Percentiles rank a stretch among this genome's conserved stretches.
Conservation (phyloP, 805 yeast genomes). For the Metschnikowia hibisci region DNA sequence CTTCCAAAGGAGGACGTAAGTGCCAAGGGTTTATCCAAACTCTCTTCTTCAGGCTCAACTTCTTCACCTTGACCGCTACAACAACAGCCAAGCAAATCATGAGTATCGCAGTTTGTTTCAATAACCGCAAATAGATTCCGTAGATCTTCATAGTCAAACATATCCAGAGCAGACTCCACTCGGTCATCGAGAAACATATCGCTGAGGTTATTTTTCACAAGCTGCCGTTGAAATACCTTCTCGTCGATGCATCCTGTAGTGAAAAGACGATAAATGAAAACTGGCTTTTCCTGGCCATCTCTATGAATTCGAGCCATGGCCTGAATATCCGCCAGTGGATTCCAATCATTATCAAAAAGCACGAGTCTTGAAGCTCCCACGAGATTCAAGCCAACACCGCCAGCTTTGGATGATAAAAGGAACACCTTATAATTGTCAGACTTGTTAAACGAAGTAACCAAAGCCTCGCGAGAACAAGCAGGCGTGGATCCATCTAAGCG, state of each 20-base stretch:
- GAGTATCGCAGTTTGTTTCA: conserved; percentile 62
- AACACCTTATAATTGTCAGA: conserved; percentile 48
- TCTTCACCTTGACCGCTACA: conserved; percentile 47
- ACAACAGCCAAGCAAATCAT: conserved; percentile 65
- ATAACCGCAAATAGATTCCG: conserved; percentile 67
- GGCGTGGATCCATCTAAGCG: conserved; percentile 87
- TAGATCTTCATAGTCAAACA: conserved; percentile 66
- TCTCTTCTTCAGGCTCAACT: conserved; percentile 7
- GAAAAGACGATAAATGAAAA: conserved; percentile 74
- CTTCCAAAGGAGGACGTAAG: neutral
- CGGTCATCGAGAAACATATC: conserved; percentile 55
- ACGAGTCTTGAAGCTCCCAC: conserved; percentile 86
- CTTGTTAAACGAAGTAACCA: conserved; percentile 68
- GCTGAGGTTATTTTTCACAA: conserved; percentile 77
- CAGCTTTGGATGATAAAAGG: conserved; percentile 82
- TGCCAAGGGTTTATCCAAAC: too few relatives aligned
- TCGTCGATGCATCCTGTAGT: conserved; percentile 93
- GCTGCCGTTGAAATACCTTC: conserved; percentile 87
- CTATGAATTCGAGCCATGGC: conserved; percentile 95
- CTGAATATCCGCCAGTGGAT: conserved; percentile 87
- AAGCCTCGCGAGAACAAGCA: conserved; percentile 54
- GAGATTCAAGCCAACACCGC: conserved; percentile 89
- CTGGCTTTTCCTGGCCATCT: conserved; percentile 83
- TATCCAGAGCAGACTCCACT: conserved; percentile 48
- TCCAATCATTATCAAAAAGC: conserved; percentile 94